Base-by-base conservation (phyloP, 352 stramenopile genomes). In the Peronospora destructor region DNA sequence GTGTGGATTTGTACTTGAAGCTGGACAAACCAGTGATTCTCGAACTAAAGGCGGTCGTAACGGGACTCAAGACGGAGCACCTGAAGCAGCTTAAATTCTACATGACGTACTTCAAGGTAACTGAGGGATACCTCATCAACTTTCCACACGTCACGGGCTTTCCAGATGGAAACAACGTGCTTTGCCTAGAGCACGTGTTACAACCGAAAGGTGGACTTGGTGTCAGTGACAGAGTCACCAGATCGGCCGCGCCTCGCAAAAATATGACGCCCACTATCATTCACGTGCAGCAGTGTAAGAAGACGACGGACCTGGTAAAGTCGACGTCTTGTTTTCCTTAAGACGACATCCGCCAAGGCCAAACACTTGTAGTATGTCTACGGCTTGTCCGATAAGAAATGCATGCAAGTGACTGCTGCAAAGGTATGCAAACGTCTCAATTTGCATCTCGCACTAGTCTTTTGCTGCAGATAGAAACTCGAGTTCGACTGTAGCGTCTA, bases 71-170 rank as follows among this genome's bases (percentile, higher is more conserved):
- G 25, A 14, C 48, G 0, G 53, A 61, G 5, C 42, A 75, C 11
- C 16, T 65, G 16, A 64, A 59, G 35, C 66, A 75, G 36, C 66
- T 75, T 19, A 56, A 70, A 28, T 75, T 67, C 39, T 75, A 75
- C 59, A 60, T 75, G 58, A 58, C 41, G 14, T 44, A 67, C 35
- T 75, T 70, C 34, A 40, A 59, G 11, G 59, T 70, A 26, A 32
- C 19, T 10, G 54, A 66, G 7, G 66, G 66, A n/a, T 51, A 63
- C 17, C 59, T 76, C 41, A 70, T 76, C 46, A 76, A 76, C 47
- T 76, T 76, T 28, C 66, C 66, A 0, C 61, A 65, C 28, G 10
- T 58, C 3, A 54, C 42, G n/a, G 50, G 49, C 9, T 76, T 76
- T 38, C 66, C 66, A 0, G 55, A 64, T n/a, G 47, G 51, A 9